phyloP scores from a whole-genome alignment of 2,329 filamentous ascomycete species.

The Botrytis elliptica region DNA sequence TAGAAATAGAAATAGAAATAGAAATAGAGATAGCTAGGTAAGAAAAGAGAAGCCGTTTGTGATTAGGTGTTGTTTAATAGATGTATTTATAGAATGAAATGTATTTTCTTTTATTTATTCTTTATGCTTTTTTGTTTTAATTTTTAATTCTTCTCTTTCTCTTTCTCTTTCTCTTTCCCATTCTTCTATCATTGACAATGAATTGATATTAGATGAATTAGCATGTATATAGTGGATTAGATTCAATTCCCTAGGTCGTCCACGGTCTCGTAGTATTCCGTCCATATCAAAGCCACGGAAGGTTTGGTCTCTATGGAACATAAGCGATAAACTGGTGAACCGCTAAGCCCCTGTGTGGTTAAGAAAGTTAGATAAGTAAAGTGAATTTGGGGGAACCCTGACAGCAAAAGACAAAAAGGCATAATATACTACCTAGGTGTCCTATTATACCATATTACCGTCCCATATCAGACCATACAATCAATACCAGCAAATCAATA shows the following conservation, averaged over 20 bases:
- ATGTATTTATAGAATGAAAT: not conserved
- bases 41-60: not conserved
- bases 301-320: not conserved
- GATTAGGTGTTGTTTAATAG: not conserved
- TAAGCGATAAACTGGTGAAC: not conserved
- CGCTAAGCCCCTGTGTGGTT: not conserved
- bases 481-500: not conserved
- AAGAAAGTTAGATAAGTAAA: not conserved
- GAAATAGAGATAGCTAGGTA: not conserved
- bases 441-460: no score
- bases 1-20: not conserved
- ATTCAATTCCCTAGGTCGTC: no score
- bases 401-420: not conserved
- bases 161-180: no score
- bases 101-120: not conserved
- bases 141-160: no score
- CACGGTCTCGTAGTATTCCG: no score
- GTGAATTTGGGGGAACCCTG: not conserved
- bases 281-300: not conserved
- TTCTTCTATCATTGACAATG: not conserved
- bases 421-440: no score
- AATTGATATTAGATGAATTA: not conserved
- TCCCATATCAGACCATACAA: not conserved
- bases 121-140: not conserved
- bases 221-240: no score